These are phyloP conservation scores for Lasiodiplodia gonubiensis DNA, from an alignment of 2,329 filamentous ascomycete genomes.

Conservation along the genomic window DNA sequence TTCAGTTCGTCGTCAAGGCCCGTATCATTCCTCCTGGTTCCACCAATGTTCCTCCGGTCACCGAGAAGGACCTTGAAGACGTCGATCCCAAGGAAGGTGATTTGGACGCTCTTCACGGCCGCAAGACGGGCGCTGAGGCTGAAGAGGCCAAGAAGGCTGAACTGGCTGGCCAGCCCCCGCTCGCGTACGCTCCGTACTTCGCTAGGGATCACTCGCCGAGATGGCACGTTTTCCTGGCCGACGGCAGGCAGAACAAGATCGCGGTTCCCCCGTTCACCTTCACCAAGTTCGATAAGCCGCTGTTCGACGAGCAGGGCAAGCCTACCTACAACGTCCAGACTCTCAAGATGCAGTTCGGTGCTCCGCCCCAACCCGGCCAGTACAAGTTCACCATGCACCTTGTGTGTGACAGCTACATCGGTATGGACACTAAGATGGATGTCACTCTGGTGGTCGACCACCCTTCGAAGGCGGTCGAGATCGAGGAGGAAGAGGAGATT, in stretches of 20 bases:
- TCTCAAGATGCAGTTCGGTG: slow-evolving; percentile 75
- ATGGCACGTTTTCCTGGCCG: slow-evolving; percentile 94
- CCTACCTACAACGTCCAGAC: slow-evolving; percentile 96
- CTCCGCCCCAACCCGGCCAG: slow-evolving; percentile 66
- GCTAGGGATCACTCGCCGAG: slow-evolving; percentile 85
- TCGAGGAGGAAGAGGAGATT: slow-evolving; percentile 90
- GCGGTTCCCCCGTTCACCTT: slow-evolving; percentile 98
- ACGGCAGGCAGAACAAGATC: slow-evolving; percentile 93
- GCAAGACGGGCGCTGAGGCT: slow-evolving; percentile 54
- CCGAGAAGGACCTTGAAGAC: slow-evolving; percentile 83
- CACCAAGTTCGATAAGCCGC: slow-evolving; percentile 85
- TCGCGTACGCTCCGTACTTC: slow-evolving; percentile 91
- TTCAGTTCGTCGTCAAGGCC: slow-evolving; percentile 93
- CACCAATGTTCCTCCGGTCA: slow-evolving; percentile 73
- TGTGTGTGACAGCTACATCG: slow-evolving; percentile 92
- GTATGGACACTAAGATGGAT: slow-evolving; percentile 90
- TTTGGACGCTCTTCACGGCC: slow-evolving; percentile 80
- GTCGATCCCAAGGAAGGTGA: slow-evolving; percentile 93
- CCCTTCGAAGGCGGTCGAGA: slow-evolving; percentile 78
- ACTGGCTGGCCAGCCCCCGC: slow-evolving; percentile 66
- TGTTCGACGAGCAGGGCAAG: slow-evolving; percentile 78
- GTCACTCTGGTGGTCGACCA: slow-evolving; percentile 90
- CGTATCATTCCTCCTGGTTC: slow-evolving; percentile 89
- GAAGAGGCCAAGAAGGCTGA: slow-evolving; percentile 68
- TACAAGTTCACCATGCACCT: slow-evolving; percentile 96